Percentiles rank a stretch among this genome's conserved stretches.
Evolutionary conservation across 2,329 filamentous ascomycete genomes (phyloP).

Genomic region (Teratosphaeria gauchensis): DNA sequence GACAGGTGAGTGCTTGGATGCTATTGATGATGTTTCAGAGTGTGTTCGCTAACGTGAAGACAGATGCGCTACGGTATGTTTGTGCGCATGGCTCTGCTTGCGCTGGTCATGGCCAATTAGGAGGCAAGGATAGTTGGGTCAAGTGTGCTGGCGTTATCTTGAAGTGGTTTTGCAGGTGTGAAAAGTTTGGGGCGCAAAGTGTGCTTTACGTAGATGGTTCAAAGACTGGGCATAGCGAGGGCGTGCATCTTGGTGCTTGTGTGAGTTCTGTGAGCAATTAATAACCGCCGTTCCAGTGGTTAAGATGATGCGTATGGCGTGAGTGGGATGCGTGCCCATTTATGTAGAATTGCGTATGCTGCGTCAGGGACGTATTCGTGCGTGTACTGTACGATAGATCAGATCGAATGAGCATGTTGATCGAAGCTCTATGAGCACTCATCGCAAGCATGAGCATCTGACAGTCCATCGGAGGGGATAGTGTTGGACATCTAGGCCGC

Average conservation of each 20-base stretch:
- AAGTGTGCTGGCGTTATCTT: neutral
- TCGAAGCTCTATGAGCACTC: neutral
- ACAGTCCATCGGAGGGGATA: neutral
- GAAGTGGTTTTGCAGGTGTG: neutral
- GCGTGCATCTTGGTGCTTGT: neutral
- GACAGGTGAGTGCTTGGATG: slow-evolving; percentile 66
- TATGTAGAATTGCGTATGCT: neutral
- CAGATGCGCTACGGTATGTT: slow-evolving; percentile 98
- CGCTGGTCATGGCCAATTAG: slow-evolving; percentile 63
- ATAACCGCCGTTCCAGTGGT: neutral
- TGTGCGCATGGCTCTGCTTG: slow-evolving; percentile 93
- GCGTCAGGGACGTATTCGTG: neutral
- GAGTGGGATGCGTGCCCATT: neutral
- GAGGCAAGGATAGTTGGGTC: neutral
- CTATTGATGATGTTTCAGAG: slow-evolving; percentile 3
- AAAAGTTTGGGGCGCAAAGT: neutral
- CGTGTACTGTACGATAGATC: neutral
- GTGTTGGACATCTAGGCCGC: neutral
- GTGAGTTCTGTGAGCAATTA: neutral
- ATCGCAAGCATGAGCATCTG: neutral
- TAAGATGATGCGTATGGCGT: neutral
- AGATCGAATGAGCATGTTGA: neutral
- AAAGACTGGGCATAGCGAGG: neutral
- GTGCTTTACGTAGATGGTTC: neutral
- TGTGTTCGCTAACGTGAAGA: slow-evolving; percentile 33